Evolutionary conservation across 805 yeast species (phyloP), one percentile per base, ranked within the genome.

Genomic region (Ascoidea tarda): DNA sequence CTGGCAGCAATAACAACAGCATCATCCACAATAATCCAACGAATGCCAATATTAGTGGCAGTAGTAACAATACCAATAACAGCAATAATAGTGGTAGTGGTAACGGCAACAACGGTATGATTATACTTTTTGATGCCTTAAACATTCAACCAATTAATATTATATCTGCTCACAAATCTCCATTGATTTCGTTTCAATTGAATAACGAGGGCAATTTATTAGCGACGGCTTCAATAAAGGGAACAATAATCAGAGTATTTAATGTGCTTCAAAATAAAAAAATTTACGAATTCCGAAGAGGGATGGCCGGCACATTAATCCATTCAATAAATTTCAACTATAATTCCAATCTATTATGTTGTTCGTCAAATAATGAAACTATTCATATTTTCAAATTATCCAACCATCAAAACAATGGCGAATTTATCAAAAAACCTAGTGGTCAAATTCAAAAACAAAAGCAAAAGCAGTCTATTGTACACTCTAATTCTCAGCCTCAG

Each of bases 171-270:
- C 98, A 93, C 66, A 86, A 84, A 60, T 72, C 89, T 0, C 81
- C 85, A 1, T 63, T 91, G 47, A 84, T 89, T 2, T 74, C 80
- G 1, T 65, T 89, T 49, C 69, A 84, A 1, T 64, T 93, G 16
- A 86, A 88, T 50, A 71, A 73, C 38, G 90, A 86, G 60, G 97
- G 97, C 0, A 72, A 78, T 1, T 69, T 87, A 57, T 72, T 91
- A 48, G 96, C 97, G 0, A 87, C 97, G 0, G 88, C 96, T 5
- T 87, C 96, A 0, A 79, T 76, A 44, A 87, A 87, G 62, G 99
- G 99, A 1, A 93, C 98, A 0, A 80, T 93, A 28, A 79, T 91
- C 2, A 70, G 98, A 48, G 83, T 93, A 2, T 93, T 90, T 61
- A 71, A 82, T 44, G 81, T 87, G 0, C 72, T 74, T 1, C 54